These are phyloP conservation scores for Colletotrichum somersetense DNA, from an alignment of 2,329 filamentous ascomycete genomes.

Conservation along the genomic window DNA sequence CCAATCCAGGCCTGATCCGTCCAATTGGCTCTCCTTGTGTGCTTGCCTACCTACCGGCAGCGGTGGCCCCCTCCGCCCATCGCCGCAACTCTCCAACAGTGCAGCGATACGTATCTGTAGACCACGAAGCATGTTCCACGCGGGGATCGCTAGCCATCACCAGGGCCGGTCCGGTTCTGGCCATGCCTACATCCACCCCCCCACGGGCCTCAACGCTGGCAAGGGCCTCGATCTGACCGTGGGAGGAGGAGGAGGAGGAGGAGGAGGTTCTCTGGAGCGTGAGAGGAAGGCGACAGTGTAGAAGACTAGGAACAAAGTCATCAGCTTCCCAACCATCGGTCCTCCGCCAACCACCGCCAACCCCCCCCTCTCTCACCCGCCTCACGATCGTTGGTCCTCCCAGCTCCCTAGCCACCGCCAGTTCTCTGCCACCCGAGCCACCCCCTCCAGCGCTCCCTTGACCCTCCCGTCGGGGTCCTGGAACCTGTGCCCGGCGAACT, in stretches of 20 bases:
- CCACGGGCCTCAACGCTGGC: neutral
- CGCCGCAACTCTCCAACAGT: neutral
- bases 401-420: slow-evolving; percentile 80
- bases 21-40: slow-evolving; percentile 28
- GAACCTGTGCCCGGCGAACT: slow-evolving; percentile 77
- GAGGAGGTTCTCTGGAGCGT: neutral
- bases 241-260: neutral
- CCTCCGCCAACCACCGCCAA: neutral
- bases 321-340: neutral
- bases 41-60: slow-evolving; percentile 13
- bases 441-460: slow-evolving; percentile 68
- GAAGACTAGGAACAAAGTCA: neutral
- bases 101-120: slow-evolving; percentile 17
- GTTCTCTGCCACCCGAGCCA: slow-evolving; percentile 68
- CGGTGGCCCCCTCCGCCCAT: neutral
- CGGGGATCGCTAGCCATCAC: slow-evolving; percentile 14
- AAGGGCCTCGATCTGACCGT: neutral
- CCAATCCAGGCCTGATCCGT: slow-evolving; percentile 37
- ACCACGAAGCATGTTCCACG: slow-evolving; percentile 2
- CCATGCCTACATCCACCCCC: slow-evolving; percentile 1
- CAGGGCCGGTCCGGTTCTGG: slow-evolving; percentile 5
- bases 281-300: neutral
- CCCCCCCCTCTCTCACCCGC: neutral
- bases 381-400: slow-evolving; percentile 60
- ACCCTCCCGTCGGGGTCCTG: slow-evolving; percentile 69